These are phyloP conservation scores for Wickerhamiella qilinensis DNA, from an alignment of 805 yeast species.

Conservation along the genomic window DNA sequence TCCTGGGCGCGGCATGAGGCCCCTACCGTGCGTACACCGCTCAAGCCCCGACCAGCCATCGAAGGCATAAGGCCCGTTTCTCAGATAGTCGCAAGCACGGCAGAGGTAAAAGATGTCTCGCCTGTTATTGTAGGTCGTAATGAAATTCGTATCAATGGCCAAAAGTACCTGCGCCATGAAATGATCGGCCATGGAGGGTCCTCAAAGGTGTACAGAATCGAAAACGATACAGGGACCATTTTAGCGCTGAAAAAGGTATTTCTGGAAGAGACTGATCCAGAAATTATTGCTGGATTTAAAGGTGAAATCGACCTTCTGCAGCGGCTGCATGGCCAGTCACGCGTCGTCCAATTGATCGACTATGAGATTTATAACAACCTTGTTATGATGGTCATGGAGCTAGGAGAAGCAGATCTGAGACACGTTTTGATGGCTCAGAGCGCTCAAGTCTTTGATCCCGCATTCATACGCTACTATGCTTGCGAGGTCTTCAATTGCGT, in stretches of 20 bases:
- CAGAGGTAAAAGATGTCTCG: too few relatives aligned
- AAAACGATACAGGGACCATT: conserved; percentile 34
- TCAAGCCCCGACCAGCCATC: background rate
- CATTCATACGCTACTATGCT: conserved; percentile 65
- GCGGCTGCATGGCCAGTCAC: conserved; percentile 27
- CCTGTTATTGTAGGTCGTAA: too few relatives aligned
- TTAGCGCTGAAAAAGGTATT: conserved; percentile 73
- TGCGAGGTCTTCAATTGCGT: conserved; percentile 70
- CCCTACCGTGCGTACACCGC: background rate
- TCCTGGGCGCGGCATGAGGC: background rate
- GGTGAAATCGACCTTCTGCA: conserved; percentile 72
- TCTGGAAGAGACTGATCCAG: conserved; percentile 59
- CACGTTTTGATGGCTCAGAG: conserved; percentile 55
- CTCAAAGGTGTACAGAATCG: conserved; percentile 75
- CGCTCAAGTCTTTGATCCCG: conserved; percentile 39
- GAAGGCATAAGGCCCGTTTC: background rate
- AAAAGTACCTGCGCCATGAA: conserved; percentile 57
- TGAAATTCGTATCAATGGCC: conserved; percentile 36
- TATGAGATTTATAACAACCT: background rate
- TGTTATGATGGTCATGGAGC: conserved; percentile 71
- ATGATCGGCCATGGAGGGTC: conserved; percentile 83
- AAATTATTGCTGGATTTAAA: conserved; percentile 61
- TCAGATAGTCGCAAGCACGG: background rate
- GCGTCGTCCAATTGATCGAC: background rate
- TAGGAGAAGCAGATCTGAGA: conserved; percentile 82